Evolutionary conservation across 2,329 filamentous ascomycete species (phyloP).

Genomic region (Arthrocladium fulminans): DNA sequence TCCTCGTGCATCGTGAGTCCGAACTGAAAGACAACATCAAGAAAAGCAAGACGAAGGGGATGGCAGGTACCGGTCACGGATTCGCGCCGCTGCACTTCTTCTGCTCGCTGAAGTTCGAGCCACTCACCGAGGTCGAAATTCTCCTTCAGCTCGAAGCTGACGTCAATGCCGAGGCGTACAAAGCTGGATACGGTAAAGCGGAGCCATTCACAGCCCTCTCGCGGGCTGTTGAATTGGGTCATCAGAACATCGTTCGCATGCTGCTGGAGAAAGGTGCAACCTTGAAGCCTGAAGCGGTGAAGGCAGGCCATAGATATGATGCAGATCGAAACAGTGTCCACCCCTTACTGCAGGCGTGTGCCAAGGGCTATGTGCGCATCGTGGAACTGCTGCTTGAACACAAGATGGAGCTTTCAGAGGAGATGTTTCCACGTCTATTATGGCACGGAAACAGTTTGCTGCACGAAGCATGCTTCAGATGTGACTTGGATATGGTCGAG

Average conservation of each 20-base stretch:
- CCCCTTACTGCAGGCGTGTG: constrained; percentile 18
- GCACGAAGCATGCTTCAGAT: constrained; percentile 17
- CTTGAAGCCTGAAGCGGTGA: constrained; percentile 7
- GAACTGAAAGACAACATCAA: constrained; percentile 18
- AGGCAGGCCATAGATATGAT: constrained; percentile 5
- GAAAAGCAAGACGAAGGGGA: constrained; percentile 8
- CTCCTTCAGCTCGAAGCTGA: constrained; percentile 17
- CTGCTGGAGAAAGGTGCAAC: constrained; percentile 9
- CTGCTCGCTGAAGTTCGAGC: constrained; percentile 6
- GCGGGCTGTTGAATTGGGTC: constrained; percentile 14
- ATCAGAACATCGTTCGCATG: constrained; percentile 14
- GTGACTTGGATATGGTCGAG: constrained; percentile 15
- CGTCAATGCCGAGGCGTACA: constrained; percentile 15
- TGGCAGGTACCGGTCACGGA: constrained; percentile 17
- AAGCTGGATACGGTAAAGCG: constrained; percentile 14
- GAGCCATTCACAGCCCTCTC: constrained; percentile 18
- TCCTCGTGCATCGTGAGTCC: constrained; percentile 15
- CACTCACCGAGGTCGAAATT: constrained; percentile 13
- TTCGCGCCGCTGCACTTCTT: constrained; percentile 20
- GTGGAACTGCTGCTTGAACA: constrained; percentile 17
- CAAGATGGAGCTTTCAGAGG: constrained; percentile 8
- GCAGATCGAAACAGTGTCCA: constrained; percentile 11
- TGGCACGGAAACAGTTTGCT: constrained; percentile 20
- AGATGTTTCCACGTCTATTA: constrained; percentile 10
- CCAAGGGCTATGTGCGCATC: constrained; percentile 13